Evolutionary conservation across 345 rosid species (phyloP).

Genomic region (Citropsis articulata): DNA sequence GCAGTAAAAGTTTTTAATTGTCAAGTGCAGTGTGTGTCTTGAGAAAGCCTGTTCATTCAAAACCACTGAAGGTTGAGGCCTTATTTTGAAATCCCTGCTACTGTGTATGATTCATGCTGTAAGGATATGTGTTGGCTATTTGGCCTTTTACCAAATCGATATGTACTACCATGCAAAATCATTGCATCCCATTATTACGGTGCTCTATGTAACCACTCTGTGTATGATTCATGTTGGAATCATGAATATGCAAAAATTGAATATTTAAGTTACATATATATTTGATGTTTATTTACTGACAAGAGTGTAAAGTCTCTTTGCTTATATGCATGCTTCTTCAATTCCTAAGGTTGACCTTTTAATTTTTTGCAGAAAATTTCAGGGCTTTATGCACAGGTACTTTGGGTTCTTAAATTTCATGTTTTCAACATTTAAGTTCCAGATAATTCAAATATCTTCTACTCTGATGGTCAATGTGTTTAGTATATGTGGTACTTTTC

Average conservation of each 20-base stretch:
- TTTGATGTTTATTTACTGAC: background rate
- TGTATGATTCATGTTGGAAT: background rate
- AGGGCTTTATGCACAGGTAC: constrained; percentile 96
- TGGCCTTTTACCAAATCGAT: background rate
- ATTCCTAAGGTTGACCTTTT: constrained; percentile 23
- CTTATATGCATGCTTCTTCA: background rate
- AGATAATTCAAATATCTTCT: background rate
- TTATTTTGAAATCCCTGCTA: background rate
- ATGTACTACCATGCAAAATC: background rate
- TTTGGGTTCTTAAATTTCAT: constrained; percentile 9
- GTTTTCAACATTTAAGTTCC: background rate
- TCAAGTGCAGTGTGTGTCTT: background rate
- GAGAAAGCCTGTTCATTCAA: background rate
- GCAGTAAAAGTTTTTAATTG: background rate
- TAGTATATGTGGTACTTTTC: background rate
- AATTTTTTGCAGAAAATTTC: constrained; percentile 76
- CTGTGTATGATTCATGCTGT: background rate
- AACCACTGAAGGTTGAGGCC: background rate
- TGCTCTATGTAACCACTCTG: background rate
- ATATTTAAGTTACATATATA: background rate
- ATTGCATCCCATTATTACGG: background rate
- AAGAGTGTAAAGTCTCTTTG: background rate
- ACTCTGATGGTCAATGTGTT: background rate
- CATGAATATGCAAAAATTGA: background rate
- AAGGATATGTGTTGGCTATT: background rate